phyloP scores from a whole-genome alignment of 257 asterid species.

The Solanum chmielewskii region DNA sequence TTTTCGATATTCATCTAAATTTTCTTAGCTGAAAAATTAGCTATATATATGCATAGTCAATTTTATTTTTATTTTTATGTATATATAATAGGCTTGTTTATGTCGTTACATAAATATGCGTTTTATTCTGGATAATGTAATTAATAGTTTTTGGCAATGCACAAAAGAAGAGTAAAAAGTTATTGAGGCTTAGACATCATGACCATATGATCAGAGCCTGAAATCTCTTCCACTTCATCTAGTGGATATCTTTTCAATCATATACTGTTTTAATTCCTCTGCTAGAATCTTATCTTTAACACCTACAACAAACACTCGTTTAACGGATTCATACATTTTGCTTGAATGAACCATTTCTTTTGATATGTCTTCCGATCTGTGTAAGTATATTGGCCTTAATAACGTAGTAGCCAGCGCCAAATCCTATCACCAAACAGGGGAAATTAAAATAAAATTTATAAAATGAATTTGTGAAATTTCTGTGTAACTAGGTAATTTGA shows the following conservation, averaged over 20 bases:
- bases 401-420: constrained; percentile 14
- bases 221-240: constrained; percentile 9
- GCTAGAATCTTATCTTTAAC: neutral
- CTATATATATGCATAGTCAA: neutral
- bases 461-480: neutral
- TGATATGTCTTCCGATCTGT: neutral
- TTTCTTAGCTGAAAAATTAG: no score
- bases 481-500: fast-evolving
- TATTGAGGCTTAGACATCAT: constrained; percentile 20
- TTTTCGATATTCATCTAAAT: no score
- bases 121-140: no score
- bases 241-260: constrained; percentile 18
- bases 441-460: neutral
- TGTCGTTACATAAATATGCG: no score
- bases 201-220: constrained; percentile 26
- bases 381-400: constrained; percentile 6
- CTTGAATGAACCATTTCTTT: neutral
- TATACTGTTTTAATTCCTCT: constrained; percentile 2
- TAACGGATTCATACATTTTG: constrained; percentile 7
- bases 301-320: fast-evolving
- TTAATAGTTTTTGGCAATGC: neutral
- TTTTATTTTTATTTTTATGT: no score
- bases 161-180: neutral
- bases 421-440: constrained; percentile 9
- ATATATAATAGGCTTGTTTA: no score